Base-by-base conservation (phyloP, 2,329 filamentous ascomycete genomes). In the Talaromyces sp. region DNA sequence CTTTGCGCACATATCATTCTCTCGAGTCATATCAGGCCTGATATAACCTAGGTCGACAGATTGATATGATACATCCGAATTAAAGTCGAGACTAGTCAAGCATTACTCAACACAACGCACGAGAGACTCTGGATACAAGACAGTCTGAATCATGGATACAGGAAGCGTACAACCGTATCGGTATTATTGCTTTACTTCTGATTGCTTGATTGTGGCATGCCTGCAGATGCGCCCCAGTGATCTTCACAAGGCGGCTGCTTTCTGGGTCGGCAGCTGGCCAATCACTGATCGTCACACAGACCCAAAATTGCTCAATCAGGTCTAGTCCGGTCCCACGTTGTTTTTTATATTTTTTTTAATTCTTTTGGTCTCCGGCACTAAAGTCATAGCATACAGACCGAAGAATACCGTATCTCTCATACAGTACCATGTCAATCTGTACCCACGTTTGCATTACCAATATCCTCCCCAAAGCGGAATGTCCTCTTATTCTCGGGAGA, bases 161-260 rank as follows among this genome's bases (percentile, higher is more conserved):
- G 14, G 8, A n/a, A 40, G 14, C 40, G 33, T 28, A 28, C 6
- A 23, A 12, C 16, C 14, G 18, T 56, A 40, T 40, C 23, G 8
- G 9, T 23, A 11, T n/a, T n/a, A n/a, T n/a, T n/a, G n/a, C n/a
- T 37, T 48, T 54, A 37, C 31, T 21, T 12, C 48, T 54, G 50
- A 59, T 57, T 39, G 54, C 54, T 57, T 9, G 23, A 25, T 39
- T 57, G 21, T 18, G n/a, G 21, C 54, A 57, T 39, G 54, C 35
- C 39, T 54, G 55, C 39, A 46, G 28, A 60, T 52, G 42, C 28
- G 54, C 39, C 60, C 54, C 54, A 62, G 52, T 46, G 60, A 62
- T 62, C 60, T 62, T 62, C 60, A 40, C 21, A 25, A 48, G 59
- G 52, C 60, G 60, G 60, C 60, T 58, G 60, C 60, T 57, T 62